Base-by-base conservation (phyloP, 192 early-diverging fungal species). In the Coemansia sp. region DNA sequence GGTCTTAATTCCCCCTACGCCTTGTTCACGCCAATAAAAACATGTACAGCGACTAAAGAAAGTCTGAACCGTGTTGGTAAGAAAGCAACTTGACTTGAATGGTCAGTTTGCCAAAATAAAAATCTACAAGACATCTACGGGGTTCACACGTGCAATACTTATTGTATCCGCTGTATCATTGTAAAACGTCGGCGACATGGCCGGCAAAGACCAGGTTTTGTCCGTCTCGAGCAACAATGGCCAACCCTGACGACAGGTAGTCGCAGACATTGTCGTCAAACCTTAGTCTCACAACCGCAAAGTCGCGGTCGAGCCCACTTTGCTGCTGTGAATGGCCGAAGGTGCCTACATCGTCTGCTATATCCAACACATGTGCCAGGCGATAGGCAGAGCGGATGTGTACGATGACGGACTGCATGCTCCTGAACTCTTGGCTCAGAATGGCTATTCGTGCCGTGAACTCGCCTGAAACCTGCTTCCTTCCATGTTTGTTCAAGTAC, bases 151-250 rank as follows among this genome's bases (percentile, higher is more conserved):
- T 29, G 3, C 29, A 29, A 2, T 29, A 3, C 29, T 29, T 29
- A 29, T 29, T 29, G 1, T 29, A 29, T 2, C 3, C 29, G 3
- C 29, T 9, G 2, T 6, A 41, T 53, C 11, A 48, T 61, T 55
- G 66, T 32, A 67, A 19, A 23, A 59, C 48, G 3, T 46, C 33
- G 33, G 63, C 29, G 29, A 75, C 55, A 34, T 63, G 74, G 32
- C 79, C 79, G 22, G 63, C 79, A 67, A 81, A 81, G n/a, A 58
- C 59, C 1, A 81, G 38, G 38, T 58, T 63, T 38, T 66, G 74
- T 9, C 79, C 79, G 43, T 73, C 79, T 40, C 79, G 70, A 45
- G 68, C 79, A 4, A 81, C 62, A 34, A 81, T 46, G 46, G 79
- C 70, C 64, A 73, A 66, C 2, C 70, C 79, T 0, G 74, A 64